phyloP scores from a whole-genome alignment of 148 eudicot species.

The Hydrangea macrophylla region DNA sequence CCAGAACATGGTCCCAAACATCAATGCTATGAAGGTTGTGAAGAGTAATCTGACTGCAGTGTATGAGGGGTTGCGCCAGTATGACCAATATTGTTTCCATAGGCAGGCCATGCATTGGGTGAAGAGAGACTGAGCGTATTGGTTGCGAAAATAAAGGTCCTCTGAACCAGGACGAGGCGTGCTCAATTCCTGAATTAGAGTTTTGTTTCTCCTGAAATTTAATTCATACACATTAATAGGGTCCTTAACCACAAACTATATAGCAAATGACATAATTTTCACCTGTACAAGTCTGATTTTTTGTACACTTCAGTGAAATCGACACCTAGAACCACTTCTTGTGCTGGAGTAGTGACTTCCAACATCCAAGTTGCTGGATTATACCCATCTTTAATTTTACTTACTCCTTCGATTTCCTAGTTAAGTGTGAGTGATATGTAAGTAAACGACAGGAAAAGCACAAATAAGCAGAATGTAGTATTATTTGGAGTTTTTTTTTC shows the following conservation, averaged over 20 bases:
- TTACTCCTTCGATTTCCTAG: slow-evolving; percentile 59
- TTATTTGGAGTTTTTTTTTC: neutral
- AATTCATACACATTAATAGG: neutral
- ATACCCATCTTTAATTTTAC: slow-evolving; percentile 47
- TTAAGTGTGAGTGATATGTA: neutral
- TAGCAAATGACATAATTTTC: too few species aligned
- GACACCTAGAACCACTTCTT: slow-evolving; percentile 54
- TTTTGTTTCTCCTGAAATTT: slow-evolving; percentile 62
- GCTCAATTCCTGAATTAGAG: slow-evolving; percentile 44
- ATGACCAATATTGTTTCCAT: slow-evolving; percentile 70
- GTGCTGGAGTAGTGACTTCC: slow-evolving; percentile 55
- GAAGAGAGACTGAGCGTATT: slow-evolving; percentile 44
- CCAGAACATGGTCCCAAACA: slow-evolving; percentile 75
- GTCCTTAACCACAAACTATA: neutral
- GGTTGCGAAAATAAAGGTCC: slow-evolving; percentile 48
- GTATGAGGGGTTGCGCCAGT: slow-evolving; percentile 72
- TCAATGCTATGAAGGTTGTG: slow-evolving; percentile 38
- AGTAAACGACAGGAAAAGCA: neutral
- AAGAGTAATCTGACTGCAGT: slow-evolving; percentile 55
- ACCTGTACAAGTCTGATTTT: slow-evolving; percentile 61
- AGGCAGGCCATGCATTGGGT: slow-evolving; percentile 56
- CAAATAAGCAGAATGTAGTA: neutral
- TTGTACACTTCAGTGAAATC: slow-evolving; percentile 55
- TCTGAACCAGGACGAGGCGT: slow-evolving; percentile 49
- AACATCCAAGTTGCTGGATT: slow-evolving; percentile 86